Evolutionary conservation across 2,329 filamentous ascomycete species (phyloP), one percentile per base, ranked within the genome.

Genomic region (Hymenoscyphus repandus): DNA sequence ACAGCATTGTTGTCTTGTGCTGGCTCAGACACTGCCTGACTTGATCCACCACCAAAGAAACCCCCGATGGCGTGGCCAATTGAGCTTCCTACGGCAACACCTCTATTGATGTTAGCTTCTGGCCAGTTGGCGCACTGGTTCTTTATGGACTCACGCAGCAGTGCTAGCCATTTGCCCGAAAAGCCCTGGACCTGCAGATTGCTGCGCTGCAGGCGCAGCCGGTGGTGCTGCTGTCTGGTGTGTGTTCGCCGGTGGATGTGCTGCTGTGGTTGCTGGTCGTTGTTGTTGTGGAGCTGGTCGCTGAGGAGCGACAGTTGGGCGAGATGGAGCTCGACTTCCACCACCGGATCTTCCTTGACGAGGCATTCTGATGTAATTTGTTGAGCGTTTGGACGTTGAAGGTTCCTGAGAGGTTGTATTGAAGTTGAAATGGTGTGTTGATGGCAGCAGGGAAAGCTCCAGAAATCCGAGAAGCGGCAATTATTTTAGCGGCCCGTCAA

Each of bases 141-240:
- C n/a, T 17, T 4, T 18, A 18, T 38, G 7, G 9, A 42, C 90
- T 76, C 85, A 97, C 92, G 93, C 93, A 70, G 93, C 93, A 51
- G 93, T 99, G 68, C 85, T 90, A 60, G 93, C 93, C 88, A 99
- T 96, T 78, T 97, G 90, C 53, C 90, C 92, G 62, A 99, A 90
- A 10, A 99, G 78, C 58, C 93, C 92, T 5, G 90, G 85, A 27
- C 90, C 88, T 59, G 85, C 78, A 48, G 75, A 72, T 17, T 44
- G 53, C 47, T 61, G 72, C 32, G 55, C 53, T 31, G 68, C 64
- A 57, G 67, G 72, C 46, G 58, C 52, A 44, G 59, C 55, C 44
- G 69, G 66, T 51, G 70, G 69, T 49, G 75, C 70, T 49, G 80
- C 79, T 50, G 75, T 70, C 44, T 76, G 71, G 55, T 76, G 69